Percentiles rank a stretch among this genome's conserved stretches.
These are phyloP conservation scores for Bimuria novae-zelandiae DNA, from an alignment of 2,329 filamentous ascomycete species.

Conservation along the genomic window DNA sequence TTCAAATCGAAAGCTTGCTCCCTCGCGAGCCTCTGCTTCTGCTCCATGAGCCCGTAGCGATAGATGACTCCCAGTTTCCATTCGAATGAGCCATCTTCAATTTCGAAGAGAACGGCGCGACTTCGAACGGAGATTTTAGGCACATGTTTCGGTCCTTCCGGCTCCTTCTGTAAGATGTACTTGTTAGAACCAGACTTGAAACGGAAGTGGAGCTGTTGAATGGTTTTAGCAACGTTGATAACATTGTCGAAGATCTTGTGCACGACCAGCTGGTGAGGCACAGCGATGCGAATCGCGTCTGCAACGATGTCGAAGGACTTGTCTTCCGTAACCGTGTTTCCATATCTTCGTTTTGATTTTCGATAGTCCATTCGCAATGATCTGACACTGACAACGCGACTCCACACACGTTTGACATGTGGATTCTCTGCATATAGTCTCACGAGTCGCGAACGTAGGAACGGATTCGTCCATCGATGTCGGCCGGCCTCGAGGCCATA, in stretches of 20 bases:
- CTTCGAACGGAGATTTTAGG: slow-evolving; percentile 84
- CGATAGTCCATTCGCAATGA: slow-evolving; percentile 79
- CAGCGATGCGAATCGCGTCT: slow-evolving; percentile 83
- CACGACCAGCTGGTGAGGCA: slow-evolving; percentile 89
- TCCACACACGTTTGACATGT: slow-evolving; percentile 82
- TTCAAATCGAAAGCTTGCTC: slow-evolving; percentile 91
- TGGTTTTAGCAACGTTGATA: slow-evolving; percentile 83
- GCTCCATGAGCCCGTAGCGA: slow-evolving; percentile 82
- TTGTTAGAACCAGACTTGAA: slow-evolving; percentile 87
- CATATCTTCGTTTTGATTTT: slow-evolving; percentile 71
- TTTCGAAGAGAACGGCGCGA: slow-evolving; percentile 82
- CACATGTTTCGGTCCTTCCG: slow-evolving; percentile 82
- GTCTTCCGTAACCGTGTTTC: slow-evolving; percentile 68
- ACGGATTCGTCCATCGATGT: slow-evolving; percentile 86
- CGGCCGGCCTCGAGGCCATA: slow-evolving; percentile 81
- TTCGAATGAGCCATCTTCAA: slow-evolving; percentile 96
- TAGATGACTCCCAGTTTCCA: slow-evolving; percentile 98
- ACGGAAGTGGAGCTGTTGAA: slow-evolving; percentile 88
- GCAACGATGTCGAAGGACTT: slow-evolving; percentile 81
- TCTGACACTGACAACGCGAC: slow-evolving; percentile 82
- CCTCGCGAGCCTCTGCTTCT: slow-evolving; percentile 84
- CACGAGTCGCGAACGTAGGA: slow-evolving; percentile 74
- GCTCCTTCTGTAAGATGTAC: slow-evolving; percentile 82
- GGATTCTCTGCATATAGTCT: slow-evolving; percentile 89
- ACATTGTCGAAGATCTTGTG: slow-evolving; percentile 93